Conservation (phyloP, 257 asterid genomes). For the Ilex asprella region DNA sequence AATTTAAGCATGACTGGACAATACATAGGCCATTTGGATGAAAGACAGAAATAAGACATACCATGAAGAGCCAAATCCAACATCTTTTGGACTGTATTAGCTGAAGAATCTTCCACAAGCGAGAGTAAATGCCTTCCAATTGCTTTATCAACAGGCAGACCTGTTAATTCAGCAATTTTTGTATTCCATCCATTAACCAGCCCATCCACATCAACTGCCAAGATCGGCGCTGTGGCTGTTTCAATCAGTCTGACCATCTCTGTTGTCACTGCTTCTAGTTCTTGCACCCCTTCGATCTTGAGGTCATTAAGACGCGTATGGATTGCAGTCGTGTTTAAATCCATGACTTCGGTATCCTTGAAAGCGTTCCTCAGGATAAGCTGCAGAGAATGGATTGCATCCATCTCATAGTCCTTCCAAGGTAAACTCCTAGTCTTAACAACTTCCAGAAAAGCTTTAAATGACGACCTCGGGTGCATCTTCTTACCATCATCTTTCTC, state of each 20-base stretch:
- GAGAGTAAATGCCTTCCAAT: slow-evolving; percentile 64
- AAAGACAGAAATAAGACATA: slow-evolving; percentile 14
- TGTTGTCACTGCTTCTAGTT: slow-evolving; percentile 79
- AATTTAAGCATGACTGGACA: background rate
- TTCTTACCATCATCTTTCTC: slow-evolving; percentile 76
- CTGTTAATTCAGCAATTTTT: slow-evolving; percentile 73
- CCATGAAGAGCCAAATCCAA: slow-evolving; percentile 67
- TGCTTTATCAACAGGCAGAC: slow-evolving; percentile 72
- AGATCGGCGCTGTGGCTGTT: slow-evolving; percentile 85
- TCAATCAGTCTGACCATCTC: slow-evolving; percentile 93
- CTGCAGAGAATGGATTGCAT: slow-evolving; percentile 90
- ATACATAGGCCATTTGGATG: too few relatives aligned
- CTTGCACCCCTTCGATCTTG: slow-evolving; percentile 73
- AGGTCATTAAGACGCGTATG: slow-evolving; percentile 65
- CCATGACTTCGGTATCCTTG: slow-evolving; percentile 38
- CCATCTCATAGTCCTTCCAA: slow-evolving; percentile 97
- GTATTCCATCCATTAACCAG: slow-evolving; percentile 89
- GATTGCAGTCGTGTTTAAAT: slow-evolving; percentile 35
- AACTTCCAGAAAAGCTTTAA: slow-evolving; percentile 84
- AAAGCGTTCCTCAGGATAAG: slow-evolving; percentile 72
- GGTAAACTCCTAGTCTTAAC: slow-evolving; percentile 72
- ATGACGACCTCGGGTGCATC: slow-evolving; percentile 92
- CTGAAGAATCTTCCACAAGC: slow-evolving; percentile 80
- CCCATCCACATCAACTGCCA: slow-evolving; percentile 85
- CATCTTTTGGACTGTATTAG: slow-evolving; percentile 68